Base-by-base conservation (phyloP, 2,329 filamentous ascomycete genomes). In the Lasiodiplodia theobromae region DNA sequence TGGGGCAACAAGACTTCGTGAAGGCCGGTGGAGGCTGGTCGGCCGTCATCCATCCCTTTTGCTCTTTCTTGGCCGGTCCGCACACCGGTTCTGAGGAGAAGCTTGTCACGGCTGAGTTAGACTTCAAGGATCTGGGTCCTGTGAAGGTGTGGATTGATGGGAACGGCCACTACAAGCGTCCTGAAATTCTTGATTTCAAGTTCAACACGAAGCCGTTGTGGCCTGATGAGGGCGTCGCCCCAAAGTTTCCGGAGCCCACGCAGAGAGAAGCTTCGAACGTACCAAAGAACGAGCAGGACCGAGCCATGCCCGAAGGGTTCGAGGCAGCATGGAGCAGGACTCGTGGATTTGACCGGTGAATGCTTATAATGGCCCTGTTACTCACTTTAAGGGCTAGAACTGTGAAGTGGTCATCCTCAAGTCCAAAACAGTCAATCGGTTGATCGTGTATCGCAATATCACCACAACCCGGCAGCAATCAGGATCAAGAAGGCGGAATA, bases 111-210 rank as follows among this genome's bases (percentile, higher is more conserved):
- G 78, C 74, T 11, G 77, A 80, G 40, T 69, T 80, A n/a, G 77
- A 80, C 71, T 74, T 80, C 12, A 72, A 71, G 12, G 72, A 76
- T 16, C 54, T 80, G 60, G 75, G 72, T 10, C 57, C 69, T 25
- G 77, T 80, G 4, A 79, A 80, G 69, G 77, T 80, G 2, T 80
- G 77, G 76, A 74, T 79, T 49, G 78, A 80, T 72, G 74, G 73
- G n/a, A 73, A 72, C 3, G 77, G 78, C 2, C 77, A 80, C 60
- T 80, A 80, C 63, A 71, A 76, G 54, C 71, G 78, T 10, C 78
- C 77, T 8, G 78, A 80, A 67, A 75, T 80, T 16, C 67, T 80
- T 47, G 71, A 77, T 14, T 80, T 79, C 54, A 66, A 28, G 47
- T n/a, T 64, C 31, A 44, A 64, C 7, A 23, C 47, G 60, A 53